Percentiles rank a stretch among this genome's conserved stretches.
phyloP scores from a whole-genome alignment of 2,329 filamentous ascomycete species.

The Colletotrichum magnum region DNA sequence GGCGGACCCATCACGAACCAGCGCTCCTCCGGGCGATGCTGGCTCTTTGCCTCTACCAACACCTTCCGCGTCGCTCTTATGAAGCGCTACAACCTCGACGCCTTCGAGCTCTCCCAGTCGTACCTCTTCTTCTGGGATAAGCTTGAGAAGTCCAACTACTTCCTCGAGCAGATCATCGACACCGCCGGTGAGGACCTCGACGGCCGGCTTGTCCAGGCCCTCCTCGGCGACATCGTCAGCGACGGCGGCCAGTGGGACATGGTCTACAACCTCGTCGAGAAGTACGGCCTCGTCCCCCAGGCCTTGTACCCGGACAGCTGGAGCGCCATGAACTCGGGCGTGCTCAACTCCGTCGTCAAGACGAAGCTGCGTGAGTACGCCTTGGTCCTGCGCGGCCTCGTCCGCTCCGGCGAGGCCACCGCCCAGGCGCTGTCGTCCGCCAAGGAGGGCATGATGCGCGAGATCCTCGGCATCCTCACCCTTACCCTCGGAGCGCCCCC shows the following conservation, averaged over 20 bases:
- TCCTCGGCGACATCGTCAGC: slow-evolving; percentile 77
- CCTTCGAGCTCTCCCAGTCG: slow-evolving; percentile 88
- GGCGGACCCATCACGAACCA: slow-evolving; percentile 90
- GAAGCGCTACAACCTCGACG: slow-evolving; percentile 82
- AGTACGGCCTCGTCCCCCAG: slow-evolving; percentile 92
- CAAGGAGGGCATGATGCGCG: slow-evolving; percentile 83
- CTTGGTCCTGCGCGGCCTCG: slow-evolving; percentile 76
- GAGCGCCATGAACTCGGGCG: slow-evolving; percentile 79
- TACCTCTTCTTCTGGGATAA: slow-evolving; percentile 97
- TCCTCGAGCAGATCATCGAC: slow-evolving; percentile 86
- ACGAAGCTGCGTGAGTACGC: slow-evolving; percentile 91
- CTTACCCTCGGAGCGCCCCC: slow-evolving; percentile 87
- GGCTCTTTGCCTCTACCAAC: slow-evolving; percentile 94
- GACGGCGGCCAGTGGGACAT: slow-evolving; percentile 96
- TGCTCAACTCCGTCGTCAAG: slow-evolving; percentile 82
- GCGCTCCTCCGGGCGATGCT: slow-evolving; percentile 85
- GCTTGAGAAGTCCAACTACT: slow-evolving; percentile 91
- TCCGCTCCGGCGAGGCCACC: slow-evolving; percentile 49
- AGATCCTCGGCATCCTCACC: slow-evolving; percentile 86
- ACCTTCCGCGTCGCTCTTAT: slow-evolving; percentile 91
- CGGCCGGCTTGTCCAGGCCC: slow-evolving; percentile 77
- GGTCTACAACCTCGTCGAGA: slow-evolving; percentile 86
- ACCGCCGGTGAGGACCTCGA: slow-evolving; percentile 80
- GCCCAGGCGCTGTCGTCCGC: slow-evolving; percentile 59
- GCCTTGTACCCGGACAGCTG: slow-evolving; percentile 84